Evolutionary conservation across 225 moss, liverwort and hornwort species (phyloP).

Genomic region (Thuidium tamariscinum): DNA sequence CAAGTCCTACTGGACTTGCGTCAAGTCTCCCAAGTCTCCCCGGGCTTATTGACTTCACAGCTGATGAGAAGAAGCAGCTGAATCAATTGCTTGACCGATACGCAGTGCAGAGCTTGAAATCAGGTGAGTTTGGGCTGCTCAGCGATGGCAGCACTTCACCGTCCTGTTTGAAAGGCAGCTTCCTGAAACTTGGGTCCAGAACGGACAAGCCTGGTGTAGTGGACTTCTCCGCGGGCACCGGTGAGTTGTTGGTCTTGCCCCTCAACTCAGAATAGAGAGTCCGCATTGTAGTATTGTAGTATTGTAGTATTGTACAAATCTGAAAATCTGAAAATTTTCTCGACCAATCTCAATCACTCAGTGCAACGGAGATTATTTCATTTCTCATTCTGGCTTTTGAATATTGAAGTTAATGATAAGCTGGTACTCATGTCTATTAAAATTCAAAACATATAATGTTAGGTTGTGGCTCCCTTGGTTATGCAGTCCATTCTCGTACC

Average conservation of each 20-base stretch:
- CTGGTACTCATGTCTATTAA: no score
- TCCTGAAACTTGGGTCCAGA: slow-evolving; percentile 16
- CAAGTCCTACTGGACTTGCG: no score
- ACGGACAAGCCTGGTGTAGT: not conserved
- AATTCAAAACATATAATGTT: not conserved
- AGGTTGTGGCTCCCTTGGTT: no score
- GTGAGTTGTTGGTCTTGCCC: not conserved
- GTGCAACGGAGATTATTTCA: not conserved
- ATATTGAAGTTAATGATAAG: no score
- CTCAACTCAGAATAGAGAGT: not conserved
- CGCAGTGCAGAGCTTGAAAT: slow-evolving; percentile 22
- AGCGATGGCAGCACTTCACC: slow-evolving; percentile 24
- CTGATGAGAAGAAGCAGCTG: slow-evolving; percentile 8
- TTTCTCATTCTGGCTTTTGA: not conserved
- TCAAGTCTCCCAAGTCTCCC: not conserved
- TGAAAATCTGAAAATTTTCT: not conserved
- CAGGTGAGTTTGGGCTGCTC: not conserved
- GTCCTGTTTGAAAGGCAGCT: slow-evolving; percentile 20
- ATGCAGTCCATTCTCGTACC: not conserved
- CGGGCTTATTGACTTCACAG: not conserved
- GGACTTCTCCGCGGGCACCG: not conserved
- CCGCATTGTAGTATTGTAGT: no score
- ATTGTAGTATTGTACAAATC: no score
- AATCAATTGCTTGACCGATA: slow-evolving; percentile 41
- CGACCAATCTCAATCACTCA: not conserved